These are phyloP conservation scores for Ustilago curta DNA, from an alignment of 1,284 basidiomycete genomes.

Conservation along the genomic window DNA sequence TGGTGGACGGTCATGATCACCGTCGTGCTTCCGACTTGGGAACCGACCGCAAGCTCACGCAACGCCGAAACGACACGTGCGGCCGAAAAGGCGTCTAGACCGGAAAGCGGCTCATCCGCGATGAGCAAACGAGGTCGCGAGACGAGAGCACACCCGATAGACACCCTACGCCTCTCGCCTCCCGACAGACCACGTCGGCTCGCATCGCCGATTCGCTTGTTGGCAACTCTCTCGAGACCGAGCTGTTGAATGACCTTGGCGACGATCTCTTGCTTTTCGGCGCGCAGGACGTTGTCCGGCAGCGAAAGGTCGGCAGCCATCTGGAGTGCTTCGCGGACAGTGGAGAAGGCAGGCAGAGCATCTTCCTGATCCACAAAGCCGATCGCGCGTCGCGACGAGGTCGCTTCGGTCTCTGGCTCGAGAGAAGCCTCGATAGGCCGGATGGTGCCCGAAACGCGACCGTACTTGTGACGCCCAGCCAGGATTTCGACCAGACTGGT, in stretches of 20 bases:
- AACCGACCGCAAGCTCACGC: slow-evolving; percentile 35
- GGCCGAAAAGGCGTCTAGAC: slow-evolving; percentile 59
- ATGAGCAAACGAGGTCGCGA: slow-evolving; percentile 53
- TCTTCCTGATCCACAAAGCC: slow-evolving; percentile 62
- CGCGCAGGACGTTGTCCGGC: slow-evolving; percentile 48
- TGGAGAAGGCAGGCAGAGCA: slow-evolving; percentile 51
- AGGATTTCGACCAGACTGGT: slow-evolving; percentile 60
- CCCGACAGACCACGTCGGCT: slow-evolving; percentile 55
- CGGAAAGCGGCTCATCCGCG: slow-evolving; percentile 57
- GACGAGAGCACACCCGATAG: slow-evolving; percentile 57
- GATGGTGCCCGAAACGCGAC: slow-evolving; percentile 39
- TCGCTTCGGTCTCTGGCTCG: background rate
- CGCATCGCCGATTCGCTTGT: slow-evolving; percentile 53
- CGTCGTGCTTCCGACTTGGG: slow-evolving; percentile 43
- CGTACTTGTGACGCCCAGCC: slow-evolving; percentile 55
- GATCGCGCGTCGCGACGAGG: slow-evolving; percentile 24
- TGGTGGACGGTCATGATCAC: slow-evolving; percentile 61
- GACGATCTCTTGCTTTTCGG: slow-evolving; percentile 40
- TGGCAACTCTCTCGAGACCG: slow-evolving; percentile 46
- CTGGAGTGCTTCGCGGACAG: slow-evolving; percentile 55
- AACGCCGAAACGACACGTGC: slow-evolving; percentile 50
- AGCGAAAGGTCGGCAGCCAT: slow-evolving; percentile 57
- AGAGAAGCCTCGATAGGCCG: slow-evolving; percentile 19
- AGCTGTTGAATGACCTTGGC: slow-evolving; percentile 43
- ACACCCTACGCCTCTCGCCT: slow-evolving; percentile 56